Base-by-base conservation (phyloP, 441 rosid genomes). In the Gossypium davidsonii region DNA sequence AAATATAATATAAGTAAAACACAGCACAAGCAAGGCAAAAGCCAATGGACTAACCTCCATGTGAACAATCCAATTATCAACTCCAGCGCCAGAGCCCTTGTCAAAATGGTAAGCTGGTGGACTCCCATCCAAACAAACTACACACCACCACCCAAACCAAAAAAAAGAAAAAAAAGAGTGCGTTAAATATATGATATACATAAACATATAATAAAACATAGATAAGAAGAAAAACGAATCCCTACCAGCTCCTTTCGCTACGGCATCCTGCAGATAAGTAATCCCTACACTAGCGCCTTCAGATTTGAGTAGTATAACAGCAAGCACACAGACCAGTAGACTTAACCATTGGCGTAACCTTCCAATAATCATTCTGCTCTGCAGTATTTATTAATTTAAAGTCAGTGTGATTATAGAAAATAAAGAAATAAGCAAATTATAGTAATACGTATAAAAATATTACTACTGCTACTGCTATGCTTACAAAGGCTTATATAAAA, bases 61-160 rank as follows among this genome's bases (percentile, higher is more conserved):
- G 64, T 79, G 79, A 74, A 88, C 84, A 25, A 86, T 46, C 90
- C 92, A 88, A 61, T 80, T 86, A 71, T 86, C 63, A 63, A 73
- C 21, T 20, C 90, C 90, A 67, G 84, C 44, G 21, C 92, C 92
- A 63, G 65, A 82, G 34, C 92, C 92, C 59, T 74, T 74, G n/a
- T 80, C 78, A 17, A 86, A 70, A 48, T 88, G 85, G 82, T 86
- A 88, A 79, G 85, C 89, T 1, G 90, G 89, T 15, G 88, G 83
- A 48, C 87, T 88, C 1, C 90, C 90, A 81, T 88, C 92, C 71
- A 88, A 85, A 68, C 90, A 88, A 70, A 86, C 92, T 88, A 80
- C 67, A 73, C 3, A 70, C 23, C 21, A 8, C n/a, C 62, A 8
- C n/a, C 62, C n/a, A 21, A 58, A 23, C 37, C n/a, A 55, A 6